Base-by-base conservation (phyloP, 306 rosid genomes). In the Lablab purpureus region DNA sequence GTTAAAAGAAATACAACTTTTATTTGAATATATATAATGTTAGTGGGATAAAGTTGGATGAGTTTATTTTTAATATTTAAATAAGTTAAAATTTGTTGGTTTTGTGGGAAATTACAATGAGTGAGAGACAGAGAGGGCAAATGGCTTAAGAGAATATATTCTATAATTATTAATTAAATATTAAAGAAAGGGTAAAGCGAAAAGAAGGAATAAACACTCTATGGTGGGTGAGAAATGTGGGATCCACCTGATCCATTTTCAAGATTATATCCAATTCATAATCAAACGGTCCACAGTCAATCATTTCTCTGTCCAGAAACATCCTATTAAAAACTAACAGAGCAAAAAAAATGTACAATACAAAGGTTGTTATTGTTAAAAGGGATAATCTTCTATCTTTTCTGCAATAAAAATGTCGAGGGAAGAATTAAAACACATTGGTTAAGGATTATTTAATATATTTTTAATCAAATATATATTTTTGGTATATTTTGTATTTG, bases 301-400 rank as follows among this genome's bases (percentile, higher is more conserved):
- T 45, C 68, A 50, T 49, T 45, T 77, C 32, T 40, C 40, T 45
- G 21, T 67, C 50, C 43, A 15, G 19, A 36, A 65, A 36, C 77
- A 73, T 64, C 62, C 40, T 64, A 25, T 32, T 28, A 17, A 41
- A 62, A 8, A 51, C 13, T 30, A 25, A 19, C 2, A 10, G 36
- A 32, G 36, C n/a, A n/a, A n/a, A n/a, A 32, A 32, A 4, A 32
- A 32, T 32, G 36, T 32, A 32, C 6, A 32, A 32, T 32, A 32
- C 6, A 32, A 32, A 32, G 36, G 19, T 71, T 52, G 3, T 58
- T 67, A 43, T 46, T 56, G 14, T 9, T 30, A 72, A 68, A 84
- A 27, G 59, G 77, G 88, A 88, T 86, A 86, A 86, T 37, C 12
- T 76, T 56, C 54, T 49, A 13, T 79, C 30, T 81, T 65, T 81